Base-by-base conservation (phyloP, 495 filamentous ascomycete genomes). In the Trichoderma orchidacearum region DNA sequence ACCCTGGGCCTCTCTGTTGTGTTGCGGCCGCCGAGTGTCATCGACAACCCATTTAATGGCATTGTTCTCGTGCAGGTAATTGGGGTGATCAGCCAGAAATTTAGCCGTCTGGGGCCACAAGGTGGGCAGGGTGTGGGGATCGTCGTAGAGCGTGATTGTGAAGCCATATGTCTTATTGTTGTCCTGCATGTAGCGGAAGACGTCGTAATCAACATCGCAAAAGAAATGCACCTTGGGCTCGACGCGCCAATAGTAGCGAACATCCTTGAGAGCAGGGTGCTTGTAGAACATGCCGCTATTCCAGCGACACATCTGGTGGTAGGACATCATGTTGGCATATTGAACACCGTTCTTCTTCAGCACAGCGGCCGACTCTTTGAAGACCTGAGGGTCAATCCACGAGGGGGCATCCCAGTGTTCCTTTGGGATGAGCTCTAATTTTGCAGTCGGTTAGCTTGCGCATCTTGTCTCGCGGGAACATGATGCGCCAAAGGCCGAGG, bases 291-390 rank as follows among this genome's bases (percentile, higher is more conserved):
- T 78, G 61, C 93, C 93, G 63, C 86, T 92, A 77, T 99, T 97
- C 94, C 92, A 99, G 50, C 93, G 85, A 68, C 93, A 99, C 93
- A 99, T 99, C 71, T 97, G 87, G 68, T 97, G 93, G 72, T 99
- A 99, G 56, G 89, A 95, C 52, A 90, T 65, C 74, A 85, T 87
- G 57, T 80, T 75, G 55, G 85, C 86, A 70, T 97, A 99, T 68
- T 97, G 92, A 45, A 97, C 86, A 3, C 85, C 76, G 61, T 94
- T 77, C 66, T 93, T 89, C 62, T 85, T 74, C 57, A 99, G 80
- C 18, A 95, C 79, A 64, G 87, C 78, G 57, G 85, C 84, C 18
- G 89, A 95, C 71, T 95, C 93, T 30, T 78, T 61, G 76, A 87
- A 95, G 12, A 97, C 71, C 53, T 94, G 85, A 62, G 81, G 74